Conservation (phyloP, 441 rosid genomes). For the Pelargonium fulgidum region DNA sequence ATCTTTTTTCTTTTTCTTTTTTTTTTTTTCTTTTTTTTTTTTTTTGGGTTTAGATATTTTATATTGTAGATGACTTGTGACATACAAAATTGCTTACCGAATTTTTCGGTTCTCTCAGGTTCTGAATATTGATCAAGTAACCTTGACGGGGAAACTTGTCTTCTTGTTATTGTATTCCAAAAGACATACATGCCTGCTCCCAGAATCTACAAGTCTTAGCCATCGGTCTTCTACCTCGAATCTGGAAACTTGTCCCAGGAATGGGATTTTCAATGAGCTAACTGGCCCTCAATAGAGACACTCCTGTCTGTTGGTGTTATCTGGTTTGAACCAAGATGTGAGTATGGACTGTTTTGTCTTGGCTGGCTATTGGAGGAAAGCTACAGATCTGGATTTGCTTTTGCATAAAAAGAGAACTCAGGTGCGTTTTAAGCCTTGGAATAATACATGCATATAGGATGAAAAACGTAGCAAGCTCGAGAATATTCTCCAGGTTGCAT, state of each 20-base stretch:
- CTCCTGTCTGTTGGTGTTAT: background rate
- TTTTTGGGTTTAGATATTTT: too few species aligned
- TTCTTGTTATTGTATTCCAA: background rate
- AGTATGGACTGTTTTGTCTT: background rate
- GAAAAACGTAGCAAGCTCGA: background rate
- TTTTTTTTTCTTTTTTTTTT: too few species aligned
- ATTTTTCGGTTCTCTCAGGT: background rate
- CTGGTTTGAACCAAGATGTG: background rate
- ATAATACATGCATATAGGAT: background rate
- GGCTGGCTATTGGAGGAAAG: background rate
- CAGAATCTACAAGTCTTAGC: background rate
- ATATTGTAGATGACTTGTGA: background rate
- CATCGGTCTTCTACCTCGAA: background rate
- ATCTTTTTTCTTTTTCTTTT: too few species aligned
- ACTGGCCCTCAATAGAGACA: background rate
- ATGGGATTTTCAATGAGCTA: background rate
- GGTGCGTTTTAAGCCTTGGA: background rate
- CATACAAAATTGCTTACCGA: background rate
- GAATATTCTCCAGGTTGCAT: background rate
- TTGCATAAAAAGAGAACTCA: background rate
- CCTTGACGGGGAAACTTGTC: background rate
- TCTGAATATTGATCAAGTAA: background rate
- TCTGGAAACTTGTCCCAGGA: conserved; percentile 6
- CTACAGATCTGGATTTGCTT: conserved; percentile 1
- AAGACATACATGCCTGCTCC: background rate